Evolutionary conservation across 1,284 basidiomycete species (phyloP).

Genomic region (Hortiboletus rubellus): DNA sequence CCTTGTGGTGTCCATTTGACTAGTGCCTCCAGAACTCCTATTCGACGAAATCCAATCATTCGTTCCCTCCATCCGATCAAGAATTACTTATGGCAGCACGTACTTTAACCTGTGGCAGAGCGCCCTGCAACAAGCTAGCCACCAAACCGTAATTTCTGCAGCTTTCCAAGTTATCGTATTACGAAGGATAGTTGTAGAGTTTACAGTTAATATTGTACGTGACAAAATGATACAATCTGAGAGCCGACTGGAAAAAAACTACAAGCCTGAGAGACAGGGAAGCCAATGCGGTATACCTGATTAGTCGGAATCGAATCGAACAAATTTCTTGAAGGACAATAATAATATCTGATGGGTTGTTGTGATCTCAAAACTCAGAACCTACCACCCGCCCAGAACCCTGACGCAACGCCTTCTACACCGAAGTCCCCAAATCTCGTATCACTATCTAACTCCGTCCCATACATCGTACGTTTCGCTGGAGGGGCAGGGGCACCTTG

Average conservation of each 20-base stretch:
- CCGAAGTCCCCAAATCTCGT: conserved; percentile 81
- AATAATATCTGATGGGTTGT: conserved; percentile 1
- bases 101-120: background rate
- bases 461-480: conserved; percentile 72
- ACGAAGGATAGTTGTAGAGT: background rate
- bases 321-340: conserved; percentile 4
- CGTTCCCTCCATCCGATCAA: conserved; percentile 49
- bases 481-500: conserved; percentile 35
- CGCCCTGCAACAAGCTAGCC: background rate
- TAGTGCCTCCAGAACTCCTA: conserved; percentile 44
- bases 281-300: conserved; percentile 8
- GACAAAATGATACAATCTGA: conserved; percentile 17
- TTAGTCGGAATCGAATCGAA: conserved; percentile 11
- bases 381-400: conserved; percentile 58
- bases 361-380: conserved; percentile 35
- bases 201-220: conserved; percentile 25
- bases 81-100: background rate
- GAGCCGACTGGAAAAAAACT: background rate
- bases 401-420: conserved; percentile 66
- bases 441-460: conserved; percentile 72
- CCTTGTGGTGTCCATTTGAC: conserved; percentile 21
- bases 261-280: background rate
- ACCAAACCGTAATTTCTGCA: background rate
- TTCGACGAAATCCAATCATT: conserved; percentile 72
- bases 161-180: background rate